A percentile compares a stretch with the other conserved stretches of the same genome.
These are phyloP conservation scores for Yarrowia yakushimensis DNA, from an alignment of 805 yeast genomes.

Conservation along the genomic window DNA sequence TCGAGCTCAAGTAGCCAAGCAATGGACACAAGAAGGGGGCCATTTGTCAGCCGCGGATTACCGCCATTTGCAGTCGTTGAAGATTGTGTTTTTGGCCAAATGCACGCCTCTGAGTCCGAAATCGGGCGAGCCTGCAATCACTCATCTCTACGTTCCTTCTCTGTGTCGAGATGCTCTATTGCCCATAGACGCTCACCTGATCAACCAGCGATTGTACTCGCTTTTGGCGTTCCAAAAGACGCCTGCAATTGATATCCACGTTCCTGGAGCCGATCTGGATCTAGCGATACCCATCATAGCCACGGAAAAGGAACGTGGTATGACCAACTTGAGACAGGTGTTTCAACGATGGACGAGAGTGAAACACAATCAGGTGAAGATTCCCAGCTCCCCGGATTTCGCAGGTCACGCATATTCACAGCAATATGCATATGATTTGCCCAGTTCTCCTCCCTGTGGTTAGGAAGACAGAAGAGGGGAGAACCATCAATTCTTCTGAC, in stretches of 20 bases:
- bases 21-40: background rate
- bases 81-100: background rate
- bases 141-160: background rate
- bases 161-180: background rate
- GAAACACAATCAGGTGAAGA: background rate
- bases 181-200: slow-evolving; percentile 6
- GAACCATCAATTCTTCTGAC: too few species aligned
- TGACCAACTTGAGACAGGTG: background rate
- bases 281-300: background rate
- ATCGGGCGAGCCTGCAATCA: background rate
- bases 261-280: background rate
- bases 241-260: background rate
- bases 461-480: too few species aligned
- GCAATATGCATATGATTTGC: too few species aligned
- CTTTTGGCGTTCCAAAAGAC: background rate
- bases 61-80: background rate
- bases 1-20: background rate
- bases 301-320: background rate
- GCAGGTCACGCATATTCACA: background rate
- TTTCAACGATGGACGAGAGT: slow-evolving; percentile 6
- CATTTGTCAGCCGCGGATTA: background rate
- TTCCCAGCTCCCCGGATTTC: slow-evolving; percentile 2
- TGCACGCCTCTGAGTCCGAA: slow-evolving; percentile 3
- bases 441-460: background rate
- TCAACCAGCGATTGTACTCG: slow-evolving; percentile 6